phyloP scores from a whole-genome alignment of 202 grass and related monocot species.

The Musa balbisiana region DNA sequence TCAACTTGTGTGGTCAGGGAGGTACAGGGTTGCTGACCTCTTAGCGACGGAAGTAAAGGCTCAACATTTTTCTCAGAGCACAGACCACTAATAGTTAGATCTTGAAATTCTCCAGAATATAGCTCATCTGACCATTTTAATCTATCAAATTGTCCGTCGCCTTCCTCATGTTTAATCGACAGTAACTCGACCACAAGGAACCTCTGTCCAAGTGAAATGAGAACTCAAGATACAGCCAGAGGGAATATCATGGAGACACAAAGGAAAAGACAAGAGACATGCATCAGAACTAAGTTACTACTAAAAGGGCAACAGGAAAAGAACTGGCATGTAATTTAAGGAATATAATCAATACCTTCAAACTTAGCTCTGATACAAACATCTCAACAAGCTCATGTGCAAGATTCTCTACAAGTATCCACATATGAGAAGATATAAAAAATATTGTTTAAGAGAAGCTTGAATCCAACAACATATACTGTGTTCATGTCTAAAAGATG shows the following conservation, averaged over 20 bases:
- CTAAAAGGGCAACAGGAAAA: no score
- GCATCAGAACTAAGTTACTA: not conserved
- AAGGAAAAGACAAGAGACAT: not conserved
- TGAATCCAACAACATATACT: not conserved
- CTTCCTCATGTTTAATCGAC: conserved; percentile 41
- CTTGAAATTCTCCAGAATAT: conserved; percentile 52
- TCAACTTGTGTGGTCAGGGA: conserved; percentile 18
- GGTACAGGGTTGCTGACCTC: conserved; percentile 33
- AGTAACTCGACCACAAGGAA: conserved; percentile 50
- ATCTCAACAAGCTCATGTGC: conserved; percentile 62
- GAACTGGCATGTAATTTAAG: no score
- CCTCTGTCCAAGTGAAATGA: conserved; percentile 41
- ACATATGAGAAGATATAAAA: conserved; percentile 19
- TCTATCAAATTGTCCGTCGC: conserved; percentile 17
- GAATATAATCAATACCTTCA: conserved; percentile 45
- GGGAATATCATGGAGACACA: not conserved
- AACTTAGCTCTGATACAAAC: conserved; percentile 65
- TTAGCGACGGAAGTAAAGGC: conserved; percentile 17
- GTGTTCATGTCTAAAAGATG: not conserved
- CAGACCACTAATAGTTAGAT: conserved; percentile 53
- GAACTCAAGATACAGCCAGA: not conserved
- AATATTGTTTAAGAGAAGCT: not conserved
- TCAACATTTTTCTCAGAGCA: conserved; percentile 35
- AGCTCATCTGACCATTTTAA: conserved; percentile 49
- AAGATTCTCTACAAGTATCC: conserved; percentile 50